Percentiles rank a stretch among this genome's conserved stretches.
Conservation (phyloP, 108 stramenopile genomes). For the Fragilaria radians region DNA sequence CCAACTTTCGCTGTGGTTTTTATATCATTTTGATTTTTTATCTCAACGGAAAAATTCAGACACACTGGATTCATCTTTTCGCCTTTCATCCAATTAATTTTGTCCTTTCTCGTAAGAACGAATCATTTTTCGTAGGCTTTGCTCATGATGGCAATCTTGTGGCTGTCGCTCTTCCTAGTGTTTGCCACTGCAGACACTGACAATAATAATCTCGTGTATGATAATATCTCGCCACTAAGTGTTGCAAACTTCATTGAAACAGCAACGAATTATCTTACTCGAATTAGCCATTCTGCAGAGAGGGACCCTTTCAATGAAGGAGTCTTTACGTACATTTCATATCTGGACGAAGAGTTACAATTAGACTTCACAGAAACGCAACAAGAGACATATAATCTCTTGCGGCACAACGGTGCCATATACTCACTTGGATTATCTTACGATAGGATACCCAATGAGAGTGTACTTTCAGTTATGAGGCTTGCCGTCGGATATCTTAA, state of each 20-base stretch:
- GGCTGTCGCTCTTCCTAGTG: too few species aligned
- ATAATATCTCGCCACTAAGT: too few species aligned
- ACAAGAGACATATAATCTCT: conserved; percentile 16
- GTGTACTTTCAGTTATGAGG: conserved; percentile 8
- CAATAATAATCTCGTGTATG: too few species aligned
- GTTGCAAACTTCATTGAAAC: not conserved
- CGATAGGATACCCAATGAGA: not conserved
- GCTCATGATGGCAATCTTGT: too few species aligned
- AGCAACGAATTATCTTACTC: conserved; percentile 17
- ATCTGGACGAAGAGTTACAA: conserved; percentile 6
- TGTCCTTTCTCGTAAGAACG: too few species aligned
- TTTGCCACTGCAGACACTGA: too few species aligned
- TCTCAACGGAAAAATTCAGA: too few species aligned
- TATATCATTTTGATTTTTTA: too few species aligned
- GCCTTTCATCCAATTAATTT: too few species aligned
- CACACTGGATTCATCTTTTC: too few species aligned
- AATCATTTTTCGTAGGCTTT: too few species aligned
- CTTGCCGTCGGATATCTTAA: conserved; percentile 13
- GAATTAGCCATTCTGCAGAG: conserved; percentile 8
- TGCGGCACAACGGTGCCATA: conserved; percentile 30
- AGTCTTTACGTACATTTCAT: conserved; percentile 17
- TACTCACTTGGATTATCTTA: conserved; percentile 15
- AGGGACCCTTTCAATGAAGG: conserved; percentile 16
- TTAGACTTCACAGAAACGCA: conserved; percentile 1
- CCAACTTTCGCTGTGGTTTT: too few species aligned